Evolutionary conservation across 2,329 filamentous ascomycete genomes (phyloP), one percentile per base, ranked within the genome.

Genomic region (Phyllosticta capitalensis): DNA sequence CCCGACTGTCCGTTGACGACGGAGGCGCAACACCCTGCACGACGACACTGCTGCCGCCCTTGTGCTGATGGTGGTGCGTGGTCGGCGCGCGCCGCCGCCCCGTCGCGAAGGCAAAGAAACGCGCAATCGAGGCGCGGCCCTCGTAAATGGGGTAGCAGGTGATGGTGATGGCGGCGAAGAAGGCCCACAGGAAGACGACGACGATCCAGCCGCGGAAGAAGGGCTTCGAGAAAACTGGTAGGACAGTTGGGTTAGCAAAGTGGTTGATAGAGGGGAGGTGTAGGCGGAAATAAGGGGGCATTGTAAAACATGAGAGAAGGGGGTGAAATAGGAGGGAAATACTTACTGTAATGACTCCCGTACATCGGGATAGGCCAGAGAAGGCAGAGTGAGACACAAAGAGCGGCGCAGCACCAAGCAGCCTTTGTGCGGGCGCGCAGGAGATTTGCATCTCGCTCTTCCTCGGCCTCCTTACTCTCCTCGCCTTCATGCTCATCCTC

Each of bases 311-410:
- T 20, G n/a, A n/a, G 28, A 21, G 12, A 9, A 20, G 21, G 20
- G 9, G 45, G 17, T 20, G 22, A 9, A 28, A 19, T 2, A 45
- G 21, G 6, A 30, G 20, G 33, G 2, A 53, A 57, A n/a, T 30
- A 65, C 67, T 50, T 63, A 73, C 72, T 68, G 58, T 81, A 81
- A 5, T 75, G 72, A 0, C 77, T 73, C 0, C 74, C 80, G 63
- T 82, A 82, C 78, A 82, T 82, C 0, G 79, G 79, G 49, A 82
- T 68, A 0, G 80, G 80, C 79, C 79, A 82, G 1, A 82, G 62
- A 1, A 82, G 54, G 57, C 57, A 59, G 57, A 59, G 24, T 17
- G 24, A 49, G 10, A 59, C 52, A 26, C 57, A 59, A 5, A 59
- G 52, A 5, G 33, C 9, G n/a, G 54, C 52, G 45, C 53, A 55